Conservation (phyloP, 192 early-diverging fungal species). For the Phycomyces blakesleeanus region DNA sequence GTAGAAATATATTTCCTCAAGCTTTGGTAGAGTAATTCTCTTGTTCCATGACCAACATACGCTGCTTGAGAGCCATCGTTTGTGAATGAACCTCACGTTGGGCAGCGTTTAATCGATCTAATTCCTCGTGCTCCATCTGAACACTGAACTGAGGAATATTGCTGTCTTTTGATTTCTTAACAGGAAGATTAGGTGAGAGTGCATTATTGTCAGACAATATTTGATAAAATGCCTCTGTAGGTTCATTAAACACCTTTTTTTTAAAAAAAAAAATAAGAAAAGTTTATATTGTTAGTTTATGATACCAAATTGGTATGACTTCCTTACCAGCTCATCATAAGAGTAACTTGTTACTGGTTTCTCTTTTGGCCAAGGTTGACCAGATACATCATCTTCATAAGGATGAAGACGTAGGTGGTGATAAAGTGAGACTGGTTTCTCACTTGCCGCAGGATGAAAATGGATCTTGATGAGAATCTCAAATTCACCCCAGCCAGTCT, state of each 20-base stretch:
- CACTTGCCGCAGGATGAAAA: constrained; percentile 72
- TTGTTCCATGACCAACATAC: constrained; percentile 18
- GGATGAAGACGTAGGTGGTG: constrained; percentile 92
- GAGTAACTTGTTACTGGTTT: constrained; percentile 69
- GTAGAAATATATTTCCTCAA: background rate
- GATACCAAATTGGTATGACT: too few species aligned
- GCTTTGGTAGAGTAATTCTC: background rate
- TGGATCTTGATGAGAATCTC: constrained; percentile 92
- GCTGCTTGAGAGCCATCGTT: constrained; percentile 20
- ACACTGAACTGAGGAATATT: constrained; percentile 26
- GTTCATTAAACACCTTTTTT: constrained; percentile 39
- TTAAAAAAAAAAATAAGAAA: background rate
- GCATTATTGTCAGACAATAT: constrained; percentile 30
- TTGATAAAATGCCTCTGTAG: constrained; percentile 35
- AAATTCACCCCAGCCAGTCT: constrained; percentile 99
- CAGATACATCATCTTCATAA: constrained; percentile 63
- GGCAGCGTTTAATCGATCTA: constrained; percentile 29
- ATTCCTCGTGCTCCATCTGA: constrained; percentile 36
- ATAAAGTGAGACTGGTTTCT: constrained; percentile 77
- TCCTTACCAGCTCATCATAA: constrained; percentile 77
- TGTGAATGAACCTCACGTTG: constrained; percentile 35
- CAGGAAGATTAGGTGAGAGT: constrained; percentile 22
- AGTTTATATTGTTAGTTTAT: too few species aligned
- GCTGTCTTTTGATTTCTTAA: constrained; percentile 26
- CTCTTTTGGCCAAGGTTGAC: constrained; percentile 51